phyloP scores from a whole-genome alignment of 805 yeast species.

The Ogataea paradorogensis region DNA sequence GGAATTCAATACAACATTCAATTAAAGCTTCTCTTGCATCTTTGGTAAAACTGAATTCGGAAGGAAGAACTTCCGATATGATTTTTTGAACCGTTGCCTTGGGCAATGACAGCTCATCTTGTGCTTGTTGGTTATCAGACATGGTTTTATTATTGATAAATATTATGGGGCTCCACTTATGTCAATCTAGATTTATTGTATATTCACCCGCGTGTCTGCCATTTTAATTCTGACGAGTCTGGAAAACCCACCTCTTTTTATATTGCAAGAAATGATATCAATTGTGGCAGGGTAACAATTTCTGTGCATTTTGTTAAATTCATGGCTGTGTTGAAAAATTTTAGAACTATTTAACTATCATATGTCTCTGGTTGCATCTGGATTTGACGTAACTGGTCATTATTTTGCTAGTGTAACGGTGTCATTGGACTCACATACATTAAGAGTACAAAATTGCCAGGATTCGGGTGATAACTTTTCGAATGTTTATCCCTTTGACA shows the following conservation, averaged over 20 bases:
- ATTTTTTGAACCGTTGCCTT: conserved; percentile 94
- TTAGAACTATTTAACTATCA: conserved; percentile 5
- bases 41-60: conserved; percentile 83
- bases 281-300: conserved; percentile 1
- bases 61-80: conserved; percentile 82
- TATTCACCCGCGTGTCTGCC: conserved; percentile 13
- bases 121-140: conserved; percentile 24
- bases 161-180: conserved; percentile 1
- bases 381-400: conserved; percentile 62
- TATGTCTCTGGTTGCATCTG: conserved; percentile 35
- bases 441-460: conserved; percentile 55
- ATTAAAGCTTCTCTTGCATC: conserved; percentile 95
- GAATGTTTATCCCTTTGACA: conserved; percentile 49
- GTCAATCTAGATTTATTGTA: neutral
- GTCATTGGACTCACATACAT: conserved; percentile 68
- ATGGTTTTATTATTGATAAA: conserved; percentile 3
- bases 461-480: conserved; percentile 36
- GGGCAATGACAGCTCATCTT: conserved; percentile 37
- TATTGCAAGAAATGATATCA: neutral
- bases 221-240: conserved; percentile 2
- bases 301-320: neutral
- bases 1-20: conserved; percentile 93
- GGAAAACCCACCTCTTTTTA: conserved; percentile 9
- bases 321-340: conserved; percentile 19
- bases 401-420: conserved; percentile 62